These are phyloP conservation scores for Gracilaria gracilis DNA, from an alignment of 23 red algal species.

Conservation along the genomic window DNA sequence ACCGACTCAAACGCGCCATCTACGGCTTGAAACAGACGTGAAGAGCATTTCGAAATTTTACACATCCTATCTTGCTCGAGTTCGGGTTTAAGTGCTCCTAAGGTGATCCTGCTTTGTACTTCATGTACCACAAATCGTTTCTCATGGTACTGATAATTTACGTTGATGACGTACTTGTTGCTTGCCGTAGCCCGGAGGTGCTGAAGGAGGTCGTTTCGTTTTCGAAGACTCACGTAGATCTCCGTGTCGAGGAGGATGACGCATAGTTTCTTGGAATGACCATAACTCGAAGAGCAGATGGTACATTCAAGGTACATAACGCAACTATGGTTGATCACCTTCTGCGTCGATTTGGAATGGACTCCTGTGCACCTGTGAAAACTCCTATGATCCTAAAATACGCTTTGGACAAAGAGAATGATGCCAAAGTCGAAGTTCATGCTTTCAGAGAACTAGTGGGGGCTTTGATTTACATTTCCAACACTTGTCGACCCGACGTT, in stretches of 20 bases:
- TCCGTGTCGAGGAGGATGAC: conserved; percentile 39
- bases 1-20: conserved; percentile 16
- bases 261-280: conserved; percentile 30
- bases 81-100: neutral
- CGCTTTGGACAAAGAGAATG: too few relatives aligned
- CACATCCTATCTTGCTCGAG: conserved; percentile 1
- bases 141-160: neutral
- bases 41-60: neutral
- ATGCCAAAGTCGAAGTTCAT: too few relatives aligned
- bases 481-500: conserved; percentile 51
- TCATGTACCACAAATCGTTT: neutral
- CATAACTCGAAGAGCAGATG: neutral
- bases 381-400: neutral
- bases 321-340: conserved; percentile 17
- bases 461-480: conserved; percentile 40
- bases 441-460: conserved; percentile 19
- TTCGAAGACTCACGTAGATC: neutral
- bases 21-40: conserved; percentile 54
- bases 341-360: conserved; percentile 26
- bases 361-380: neutral
- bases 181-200: neutral
- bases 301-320: conserved; percentile 21
- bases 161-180: conserved; percentile 42
- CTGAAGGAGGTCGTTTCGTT: conserved; percentile 5
- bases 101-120: conserved; percentile 38